These are phyloP conservation scores for Globisporangium mamillatum DNA, from an alignment of 352 stramenopile genomes.

Conservation along the genomic window DNA sequence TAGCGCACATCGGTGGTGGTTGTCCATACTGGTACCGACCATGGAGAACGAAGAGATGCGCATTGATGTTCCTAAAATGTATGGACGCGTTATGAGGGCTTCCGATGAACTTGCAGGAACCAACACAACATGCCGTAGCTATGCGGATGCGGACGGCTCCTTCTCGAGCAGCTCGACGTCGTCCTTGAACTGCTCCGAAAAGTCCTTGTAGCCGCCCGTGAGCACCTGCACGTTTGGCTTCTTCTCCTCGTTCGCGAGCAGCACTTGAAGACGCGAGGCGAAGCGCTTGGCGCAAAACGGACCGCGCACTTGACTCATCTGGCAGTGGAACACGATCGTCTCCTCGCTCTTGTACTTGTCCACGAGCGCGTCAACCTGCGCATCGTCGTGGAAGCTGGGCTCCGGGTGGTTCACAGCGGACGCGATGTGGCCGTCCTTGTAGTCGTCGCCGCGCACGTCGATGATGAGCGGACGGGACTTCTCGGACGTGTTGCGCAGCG, in stretches of 20 bases:
- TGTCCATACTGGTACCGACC: no score
- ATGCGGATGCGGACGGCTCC: neutral
- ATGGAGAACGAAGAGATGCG: neutral
- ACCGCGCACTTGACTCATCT: constrained; percentile 81
- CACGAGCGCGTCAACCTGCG: constrained; percentile 70
- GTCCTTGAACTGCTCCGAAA: constrained; percentile 49
- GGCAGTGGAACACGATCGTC: constrained; percentile 83
- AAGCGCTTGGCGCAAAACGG: constrained; percentile 80
- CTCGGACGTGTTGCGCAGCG: constrained; percentile 32
- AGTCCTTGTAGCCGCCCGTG: constrained; percentile 64
- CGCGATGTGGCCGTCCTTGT: constrained; percentile 64
- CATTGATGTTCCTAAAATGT: neutral
- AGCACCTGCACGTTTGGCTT: constrained; percentile 69
- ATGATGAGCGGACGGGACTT: constrained; percentile 48
- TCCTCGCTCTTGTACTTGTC: constrained; percentile 53
- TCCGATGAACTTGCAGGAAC: neutral
- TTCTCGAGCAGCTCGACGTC: constrained; percentile 58
- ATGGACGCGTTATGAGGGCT: neutral
- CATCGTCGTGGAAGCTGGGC: constrained; percentile 74
- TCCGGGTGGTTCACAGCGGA: constrained; percentile 70
- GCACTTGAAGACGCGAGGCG: constrained; percentile 43
- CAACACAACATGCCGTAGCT: neutral
- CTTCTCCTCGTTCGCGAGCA: constrained; percentile 34
- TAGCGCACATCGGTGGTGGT: no score
- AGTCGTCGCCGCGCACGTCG: constrained; percentile 72